Evolutionary conservation across 768 basidiomycete species (phyloP).

Genomic region (Lentinula guzmanii): DNA sequence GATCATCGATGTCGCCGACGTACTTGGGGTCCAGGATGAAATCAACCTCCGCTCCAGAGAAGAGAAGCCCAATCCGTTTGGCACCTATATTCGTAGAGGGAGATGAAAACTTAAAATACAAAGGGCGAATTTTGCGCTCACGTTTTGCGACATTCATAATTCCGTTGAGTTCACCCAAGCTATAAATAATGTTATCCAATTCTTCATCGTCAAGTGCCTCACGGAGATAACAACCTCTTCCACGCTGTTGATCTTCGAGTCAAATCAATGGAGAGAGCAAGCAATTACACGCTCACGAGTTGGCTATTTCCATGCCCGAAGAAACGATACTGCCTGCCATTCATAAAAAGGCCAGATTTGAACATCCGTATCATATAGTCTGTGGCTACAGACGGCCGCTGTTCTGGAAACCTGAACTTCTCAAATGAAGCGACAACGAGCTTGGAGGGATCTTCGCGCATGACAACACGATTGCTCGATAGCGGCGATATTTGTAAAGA

Average conservation of each 20-base stretch:
- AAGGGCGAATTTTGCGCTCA: constrained; percentile 13
- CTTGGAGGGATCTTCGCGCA: constrained; percentile 48
- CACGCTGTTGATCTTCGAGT: constrained; percentile 31
- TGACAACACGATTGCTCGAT: constrained; percentile 54
- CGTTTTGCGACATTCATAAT: constrained; percentile 66
- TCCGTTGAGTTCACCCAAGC: constrained; percentile 48
- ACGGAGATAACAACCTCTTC: constrained; percentile 59
- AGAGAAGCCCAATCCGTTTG: constrained; percentile 63
- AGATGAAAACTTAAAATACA: background rate
- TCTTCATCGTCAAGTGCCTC: constrained; percentile 48
- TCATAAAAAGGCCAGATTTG: constrained; percentile 49
- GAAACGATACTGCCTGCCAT: constrained; percentile 58
- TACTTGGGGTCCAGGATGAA: constrained; percentile 43
- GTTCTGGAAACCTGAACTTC: constrained; percentile 48
- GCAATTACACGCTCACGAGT: constrained; percentile 30
- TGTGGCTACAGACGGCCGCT: constrained; percentile 36
- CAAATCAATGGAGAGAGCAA: background rate
- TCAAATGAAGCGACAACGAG: constrained; percentile 53
- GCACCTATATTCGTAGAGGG: constrained; percentile 38
- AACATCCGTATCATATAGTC: constrained; percentile 56
- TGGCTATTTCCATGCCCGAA: constrained; percentile 72
- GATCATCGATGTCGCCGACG: constrained; percentile 52
- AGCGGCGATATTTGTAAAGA: constrained; percentile 43
- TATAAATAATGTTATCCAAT: constrained; percentile 52
- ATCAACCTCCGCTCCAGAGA: constrained; percentile 59